Base-by-base conservation (phyloP, 2,329 filamentous ascomycete genomes). In the Zarea fungicola region DNA sequence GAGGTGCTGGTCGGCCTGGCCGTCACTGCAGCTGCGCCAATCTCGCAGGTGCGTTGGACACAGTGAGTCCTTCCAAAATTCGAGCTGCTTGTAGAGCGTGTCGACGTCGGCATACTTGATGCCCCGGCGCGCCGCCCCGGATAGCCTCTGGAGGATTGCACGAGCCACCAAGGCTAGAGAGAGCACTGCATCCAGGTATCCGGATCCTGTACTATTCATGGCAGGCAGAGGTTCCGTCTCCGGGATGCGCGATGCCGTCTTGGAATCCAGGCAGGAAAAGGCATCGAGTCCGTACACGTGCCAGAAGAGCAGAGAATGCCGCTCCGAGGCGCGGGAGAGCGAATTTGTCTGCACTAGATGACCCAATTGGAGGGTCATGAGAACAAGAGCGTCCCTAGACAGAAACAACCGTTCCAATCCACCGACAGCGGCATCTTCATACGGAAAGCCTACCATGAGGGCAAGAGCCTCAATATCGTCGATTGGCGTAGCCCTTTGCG, bases 381-480 rank as follows among this genome's bases (percentile, higher is more conserved):
- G 39, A 2, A 60, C 56, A 6, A 60, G 54, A 25, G 58, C 54
- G 47, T 60, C 56, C 35, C 55, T 58, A 5, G 53, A 58, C 28
- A 60, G 44, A 32, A 58, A 59, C 7, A 60, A 42, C 4, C 37
- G 46, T 8, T 52, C 55, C 6, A 61, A 41, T 19, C 56, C 49
- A 7, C 39, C 48, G 11, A 42, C 40, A 26, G 52, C 31, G 9
- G 13, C 21, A 7, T 46, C 22, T 14, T 43, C 49, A 26, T 56
- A 53, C n/a, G 52, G 44, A 32, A 56, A 57, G 22, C 46, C 26
- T 13, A 54, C 43, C 56, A 58, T 58, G 14, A 58, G 42, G 7
- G 56, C 55, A 8, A 57, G 49, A 6, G 52, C 55, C 39, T 58
- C 55, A 1, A 57, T 36, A n/a, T 57, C 53, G 35, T 56, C 54